A percentile compares a stretch with the other conserved stretches of the same genome.
Evolutionary conservation across 208 protist genomes (phyloP).

Genomic region (Leishmania tropica): DNA sequence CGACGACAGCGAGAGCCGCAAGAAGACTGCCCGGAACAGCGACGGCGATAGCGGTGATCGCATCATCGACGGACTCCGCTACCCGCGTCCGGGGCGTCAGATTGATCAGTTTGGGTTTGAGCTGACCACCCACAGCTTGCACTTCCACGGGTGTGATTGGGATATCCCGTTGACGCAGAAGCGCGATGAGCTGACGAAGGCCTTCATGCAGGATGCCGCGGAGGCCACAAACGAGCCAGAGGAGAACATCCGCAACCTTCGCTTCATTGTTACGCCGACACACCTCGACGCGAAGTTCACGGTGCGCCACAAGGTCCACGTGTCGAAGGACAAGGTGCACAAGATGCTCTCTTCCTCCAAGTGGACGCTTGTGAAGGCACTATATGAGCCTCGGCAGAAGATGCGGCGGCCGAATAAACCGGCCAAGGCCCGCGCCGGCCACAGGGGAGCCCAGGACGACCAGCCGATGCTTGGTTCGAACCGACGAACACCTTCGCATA

Average conservation of each 20-base stretch:
- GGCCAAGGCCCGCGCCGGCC: not conserved
- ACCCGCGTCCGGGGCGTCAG: slow-evolving; percentile 50
- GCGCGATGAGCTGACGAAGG: slow-evolving; percentile 53
- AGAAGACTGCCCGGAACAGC: slow-evolving; percentile 24
- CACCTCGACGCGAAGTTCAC: slow-evolving; percentile 58
- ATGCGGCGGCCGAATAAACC: slow-evolving; percentile 17
- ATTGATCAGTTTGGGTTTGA: slow-evolving; percentile 76
- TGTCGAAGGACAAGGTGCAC: slow-evolving; percentile 48
- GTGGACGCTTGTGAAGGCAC: slow-evolving; percentile 48
- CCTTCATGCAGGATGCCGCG: slow-evolving; percentile 53
- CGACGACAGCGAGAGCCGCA: slow-evolving; percentile 15
- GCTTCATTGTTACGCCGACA: slow-evolving; percentile 50
- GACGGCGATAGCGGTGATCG: slow-evolving; percentile 43
- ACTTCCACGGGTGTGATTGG: slow-evolving; percentile 73
- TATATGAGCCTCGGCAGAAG: slow-evolving; percentile 66
- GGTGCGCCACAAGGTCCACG: slow-evolving; percentile 59
- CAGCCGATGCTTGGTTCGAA: slow-evolving; percentile 22
- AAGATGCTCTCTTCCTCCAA: slow-evolving; percentile 36
- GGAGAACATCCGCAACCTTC: slow-evolving; percentile 58
- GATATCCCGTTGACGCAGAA: slow-evolving; percentile 63
- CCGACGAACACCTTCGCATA: slow-evolving; percentile 27
- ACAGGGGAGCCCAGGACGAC: slow-evolving; percentile 4
- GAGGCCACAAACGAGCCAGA: slow-evolving; percentile 46
- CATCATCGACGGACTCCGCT: slow-evolving; percentile 70
- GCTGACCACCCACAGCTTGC: slow-evolving; percentile 61